Evolutionary conservation across 1,139 yeast genomes (phyloP), one percentile per base, ranked within the genome.

Genomic region (Hansenula lynferdii): DNA sequence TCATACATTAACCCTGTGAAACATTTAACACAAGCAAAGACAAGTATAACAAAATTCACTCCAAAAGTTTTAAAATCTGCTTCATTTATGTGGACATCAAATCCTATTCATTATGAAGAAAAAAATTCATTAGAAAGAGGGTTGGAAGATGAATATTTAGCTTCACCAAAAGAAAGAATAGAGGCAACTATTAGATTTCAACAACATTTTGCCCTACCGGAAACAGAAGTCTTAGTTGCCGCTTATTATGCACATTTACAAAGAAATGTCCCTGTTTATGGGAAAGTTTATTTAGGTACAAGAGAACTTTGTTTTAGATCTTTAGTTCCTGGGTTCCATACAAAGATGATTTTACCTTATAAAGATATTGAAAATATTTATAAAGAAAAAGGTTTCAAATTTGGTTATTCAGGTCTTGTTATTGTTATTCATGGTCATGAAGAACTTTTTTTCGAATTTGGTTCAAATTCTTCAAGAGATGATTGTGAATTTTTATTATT

Each of bases 261-360:
- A 44, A 75, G 84, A 46, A 74, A 84, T 3, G 61, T 85, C 15
- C 96, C 96, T 0, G 67, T 82, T 6, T 85, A 85, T 60, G 97
- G 97, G 4, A 85, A 85, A 54, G 55, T 90, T 4, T 87, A 87
- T 53, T 55, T 90, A 16, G 85, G 95, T 1, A 67, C 71, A 20
- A 69, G 69, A 27, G 77, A 72, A 44, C 56, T 90, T 15, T 89
- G 96, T 47, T 90, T 85, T 60, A 68, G 95, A 43, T 82, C 95
- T 38, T 65, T 86, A 34, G 56, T 87, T 6, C 95, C 95, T 0
- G 95, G 96, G 0, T 73, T 84, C 0, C 72, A 76, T 29, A 83
- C 95, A 2, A 75, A 75, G 44, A 86, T 90, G 96, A 77, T 87
- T n/a, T 59, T 90, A 14, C 97, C 97, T 0, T 62, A 85, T 34